Evolutionary conservation across 140 eudicot species (phyloP), one percentile per base, ranked within the genome.

Genomic region (Cichorium intybus): DNA sequence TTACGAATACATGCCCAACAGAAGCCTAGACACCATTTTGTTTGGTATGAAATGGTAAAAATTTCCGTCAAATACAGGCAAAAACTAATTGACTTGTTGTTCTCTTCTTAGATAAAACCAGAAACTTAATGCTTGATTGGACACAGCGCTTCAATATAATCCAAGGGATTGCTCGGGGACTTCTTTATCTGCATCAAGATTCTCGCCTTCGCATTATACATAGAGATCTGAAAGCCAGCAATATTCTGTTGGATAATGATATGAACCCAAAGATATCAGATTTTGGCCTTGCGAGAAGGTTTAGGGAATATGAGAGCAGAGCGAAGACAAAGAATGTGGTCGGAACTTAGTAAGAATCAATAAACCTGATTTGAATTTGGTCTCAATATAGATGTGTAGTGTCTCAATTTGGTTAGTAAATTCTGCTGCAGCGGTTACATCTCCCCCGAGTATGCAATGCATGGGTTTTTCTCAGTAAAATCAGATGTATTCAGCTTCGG

Each of bases 171-270:
- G 82, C 85, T 17, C 62, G 82, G 24, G 85, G 82, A 21, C 63
- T 76, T 37, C 45, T 75, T 0, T 80, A 76, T 64, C 73, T 80
- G 26, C 85, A 80, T 45, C 82, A 77, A 31, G 82, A 77, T 66
- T 77, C 82, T 21, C 77, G 78, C 16, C 78, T 77, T 31, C 76
- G 66, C 54, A 77, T 75, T 50, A 75, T 75, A 34, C 72, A 64
- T 21, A 62, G 77, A 73, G 78, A 63, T 53, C 31, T 66, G 5
- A 66, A 66, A 46, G 66, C 75, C 1, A 64, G 59, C 24, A 72
- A 72, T 43, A 54, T 72, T 52, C 46, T 72, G 69, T 7, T 75
- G 29, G 80, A 75, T 39, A 39, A 34, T n/a, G 69, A 74, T 12
- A 57, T 67, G 79, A 75, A 67, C 58, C 79, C 79, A 3, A 75